Evolutionary conservation across 345 rosid species (phyloP).

Genomic region (Fremontodendron californicum): DNA sequence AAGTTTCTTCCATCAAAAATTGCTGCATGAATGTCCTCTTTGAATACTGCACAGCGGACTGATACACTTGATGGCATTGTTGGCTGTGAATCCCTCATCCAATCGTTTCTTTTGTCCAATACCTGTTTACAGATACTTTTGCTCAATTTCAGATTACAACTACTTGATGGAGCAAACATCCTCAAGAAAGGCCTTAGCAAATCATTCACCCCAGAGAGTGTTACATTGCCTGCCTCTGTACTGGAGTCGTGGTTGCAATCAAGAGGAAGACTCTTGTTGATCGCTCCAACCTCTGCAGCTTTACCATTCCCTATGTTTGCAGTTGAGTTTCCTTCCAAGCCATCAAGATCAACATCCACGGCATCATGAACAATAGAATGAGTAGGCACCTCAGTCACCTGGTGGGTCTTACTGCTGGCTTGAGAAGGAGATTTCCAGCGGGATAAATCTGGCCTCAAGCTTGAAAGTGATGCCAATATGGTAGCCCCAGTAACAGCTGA

Average conservation of each 20-base stretch:
- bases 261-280: slow-evolving; percentile 39
- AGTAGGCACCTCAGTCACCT: slow-evolving; percentile 41
- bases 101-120: slow-evolving; percentile 59
- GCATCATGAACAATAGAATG: slow-evolving; percentile 49
- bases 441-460: slow-evolving; percentile 50
- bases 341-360: slow-evolving; percentile 48
- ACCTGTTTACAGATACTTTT: slow-evolving; percentile 71
- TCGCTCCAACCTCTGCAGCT: slow-evolving; percentile 54
- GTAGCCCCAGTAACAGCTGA: slow-evolving; percentile 75
- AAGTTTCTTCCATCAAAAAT: slow-evolving; percentile 69
- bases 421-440: slow-evolving; percentile 52
- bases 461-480: slow-evolving; percentile 65
- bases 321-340: slow-evolving; percentile 53
- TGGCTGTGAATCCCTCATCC: slow-evolving; percentile 56
- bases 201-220: slow-evolving; percentile 60
- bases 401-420: slow-evolving; percentile 41
- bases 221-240: slow-evolving; percentile 68
- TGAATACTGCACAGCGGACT: slow-evolving; percentile 52
- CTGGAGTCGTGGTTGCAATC: slow-evolving; percentile 59
- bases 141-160: slow-evolving; percentile 60
- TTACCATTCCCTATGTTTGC: slow-evolving; percentile 49
- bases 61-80: slow-evolving; percentile 57
- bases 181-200: slow-evolving; percentile 55
- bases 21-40: slow-evolving; percentile 59
- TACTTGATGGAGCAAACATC: slow-evolving; percentile 56